phyloP scores from a whole-genome alignment of 768 basidiomycete species.

The Rhizopogon vinicolor region DNA sequence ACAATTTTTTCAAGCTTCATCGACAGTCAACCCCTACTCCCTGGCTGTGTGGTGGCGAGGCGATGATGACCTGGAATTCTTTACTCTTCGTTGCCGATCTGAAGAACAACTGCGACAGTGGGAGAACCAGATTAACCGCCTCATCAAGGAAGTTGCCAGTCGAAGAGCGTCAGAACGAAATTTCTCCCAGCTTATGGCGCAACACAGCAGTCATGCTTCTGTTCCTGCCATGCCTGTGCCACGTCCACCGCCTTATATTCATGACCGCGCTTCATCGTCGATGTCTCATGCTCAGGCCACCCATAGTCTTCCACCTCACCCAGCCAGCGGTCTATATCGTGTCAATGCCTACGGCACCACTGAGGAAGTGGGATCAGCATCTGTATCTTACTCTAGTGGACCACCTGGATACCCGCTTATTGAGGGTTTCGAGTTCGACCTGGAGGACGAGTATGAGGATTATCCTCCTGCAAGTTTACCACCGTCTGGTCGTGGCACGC shows the following conservation, averaged over 20 bases:
- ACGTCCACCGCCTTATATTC: constrained; percentile 29
- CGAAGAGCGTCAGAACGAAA: constrained; percentile 66
- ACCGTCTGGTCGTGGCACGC: constrained; percentile 71
- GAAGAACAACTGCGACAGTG: constrained; percentile 93
- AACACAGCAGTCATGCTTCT: constrained; percentile 36
- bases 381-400: constrained; percentile 24
- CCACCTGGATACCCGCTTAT: constrained; percentile 43
- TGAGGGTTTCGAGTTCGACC: constrained; percentile 70
- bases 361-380: constrained; percentile 31
- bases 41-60: constrained; percentile 94
- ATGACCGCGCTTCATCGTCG: constrained; percentile 33
- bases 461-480: constrained; percentile 48
- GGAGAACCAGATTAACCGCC: constrained; percentile 84
- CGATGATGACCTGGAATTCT: constrained; percentile 89
- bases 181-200: constrained; percentile 44
- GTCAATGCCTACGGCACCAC: constrained; percentile 30
- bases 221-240: constrained; percentile 31
- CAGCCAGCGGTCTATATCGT: constrained; percentile 29
- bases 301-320: constrained; percentile 27
- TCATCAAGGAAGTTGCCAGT: constrained; percentile 74
- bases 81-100: constrained; percentile 87
- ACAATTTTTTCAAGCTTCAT: constrained; percentile 33
- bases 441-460: constrained; percentile 76
- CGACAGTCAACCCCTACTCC: constrained; percentile 58
- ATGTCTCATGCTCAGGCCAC: constrained; percentile 26